Evolutionary conservation across 2,329 filamentous ascomycete genomes (phyloP), one percentile per base, ranked within the genome.

Genomic region (Aspergillus udagawae): DNA sequence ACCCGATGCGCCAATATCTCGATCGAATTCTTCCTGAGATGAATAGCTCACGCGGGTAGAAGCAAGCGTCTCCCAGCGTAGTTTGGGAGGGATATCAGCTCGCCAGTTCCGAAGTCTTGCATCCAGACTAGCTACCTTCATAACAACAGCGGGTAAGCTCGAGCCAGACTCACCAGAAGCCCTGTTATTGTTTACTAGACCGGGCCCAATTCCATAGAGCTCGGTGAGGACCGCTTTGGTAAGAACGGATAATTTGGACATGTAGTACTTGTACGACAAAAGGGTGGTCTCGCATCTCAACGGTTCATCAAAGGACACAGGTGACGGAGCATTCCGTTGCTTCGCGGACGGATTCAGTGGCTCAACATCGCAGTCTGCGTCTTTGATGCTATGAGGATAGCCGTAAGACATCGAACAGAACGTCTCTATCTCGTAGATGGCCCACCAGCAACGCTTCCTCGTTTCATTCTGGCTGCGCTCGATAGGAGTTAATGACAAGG

Each of bases 321-420:
- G 56, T 0, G 63, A 60, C 35, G 58, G 60, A 0, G 32, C 45
- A 12, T 5, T 20, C 3, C 50, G 53, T 1, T 38, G 53, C 5
- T 59, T 67, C 3, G 61, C 62, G 2, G 61, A 49, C 38, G 73
- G 67, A 32, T 73, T 63, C 6, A 74, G 52, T 0, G 62, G 54
- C 7, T 69, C 67, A 0, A 73, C 65, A 25, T 70, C 65, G 14
- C 68, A 75, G 53, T 76, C 73, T 0, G 49, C 55, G 35, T 73
- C 73, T 0, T 59, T 59, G 14, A 75, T 74, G 5, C 65, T 64
- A 20, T 63, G 63, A 3, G 74, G 74, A 45, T 73, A 76, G 1
- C 75, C 74, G 41, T 76, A 77, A 0, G 73, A 64, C 67, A 77
- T 76, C 0, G 74, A 75, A 53, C 72, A 76, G 23, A 76, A 74